Evolutionary conservation across 768 basidiomycete genomes (phyloP).

Genomic region (Collybiopsis luxurians): DNA sequence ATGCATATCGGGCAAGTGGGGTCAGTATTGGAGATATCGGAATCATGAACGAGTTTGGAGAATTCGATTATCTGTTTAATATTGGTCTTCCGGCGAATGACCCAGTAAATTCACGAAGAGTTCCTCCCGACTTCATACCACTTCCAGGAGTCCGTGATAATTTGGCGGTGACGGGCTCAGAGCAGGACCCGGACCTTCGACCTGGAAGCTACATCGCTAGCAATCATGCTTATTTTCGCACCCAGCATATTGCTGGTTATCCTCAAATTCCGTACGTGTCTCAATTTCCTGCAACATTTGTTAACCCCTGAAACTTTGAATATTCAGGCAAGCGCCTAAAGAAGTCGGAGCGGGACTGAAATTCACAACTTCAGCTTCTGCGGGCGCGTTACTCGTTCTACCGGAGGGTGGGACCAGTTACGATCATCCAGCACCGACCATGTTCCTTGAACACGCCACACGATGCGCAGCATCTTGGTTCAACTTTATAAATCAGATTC

Average conservation of each 20-base stretch:
- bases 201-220: not conserved
- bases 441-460: not conserved
- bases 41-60: constrained; percentile 20
- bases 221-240: not conserved
- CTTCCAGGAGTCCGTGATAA: constrained; percentile 6
- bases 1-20: constrained; percentile 16
- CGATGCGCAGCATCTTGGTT: not conserved
- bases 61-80: constrained; percentile 28
- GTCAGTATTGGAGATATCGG: constrained; percentile 29
- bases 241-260: too few relatives aligned
- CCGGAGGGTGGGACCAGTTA: not conserved
- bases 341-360: not conserved
- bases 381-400: not conserved
- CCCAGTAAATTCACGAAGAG: constrained; percentile 19
- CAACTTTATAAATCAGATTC: not conserved
- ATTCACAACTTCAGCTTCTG: too few relatives aligned
- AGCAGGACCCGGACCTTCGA: not conserved
- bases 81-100: constrained; percentile 19
- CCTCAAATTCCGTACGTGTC: too few relatives aligned
- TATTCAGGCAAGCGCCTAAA: not conserved
- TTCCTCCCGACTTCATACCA: constrained; percentile 20
- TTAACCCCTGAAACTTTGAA: not conserved
- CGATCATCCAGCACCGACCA: not conserved
- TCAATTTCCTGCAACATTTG: not conserved
- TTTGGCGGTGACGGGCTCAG: too few relatives aligned